phyloP scores from a whole-genome alignment of 2,329 filamentous ascomycete species.

The Penicillium sp. region DNA sequence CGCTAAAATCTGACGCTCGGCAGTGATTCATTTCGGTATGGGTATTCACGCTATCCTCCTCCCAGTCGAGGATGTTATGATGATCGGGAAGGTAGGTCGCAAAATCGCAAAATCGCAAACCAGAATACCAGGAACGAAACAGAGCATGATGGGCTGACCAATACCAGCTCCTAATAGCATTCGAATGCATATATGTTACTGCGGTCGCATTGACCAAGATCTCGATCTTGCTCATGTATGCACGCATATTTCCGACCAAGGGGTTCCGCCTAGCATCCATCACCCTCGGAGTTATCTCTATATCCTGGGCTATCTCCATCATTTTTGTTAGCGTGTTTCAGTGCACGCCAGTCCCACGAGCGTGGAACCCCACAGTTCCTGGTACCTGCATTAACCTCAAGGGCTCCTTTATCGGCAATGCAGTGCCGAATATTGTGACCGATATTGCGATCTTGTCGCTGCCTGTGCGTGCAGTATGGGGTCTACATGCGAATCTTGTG shows the following conservation, averaged over 20 bases:
- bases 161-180: conserved; percentile 48
- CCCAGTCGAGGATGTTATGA: conserved; percentile 1
- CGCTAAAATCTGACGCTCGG: not conserved
- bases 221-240: conserved; percentile 55
- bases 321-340: conserved; percentile 56
- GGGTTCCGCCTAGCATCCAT: conserved; percentile 48
- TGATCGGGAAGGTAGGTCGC: conserved; percentile 10
- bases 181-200: conserved; percentile 40
- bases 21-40: conserved; percentile 17
- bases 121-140: not conserved
- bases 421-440: conserved; percentile 39
- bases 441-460: conserved; percentile 29
- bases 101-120: not conserved
- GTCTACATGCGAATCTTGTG: conserved; percentile 19
- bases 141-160: not conserved
- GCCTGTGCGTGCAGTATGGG: conserved; percentile 30
- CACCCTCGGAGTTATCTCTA: conserved; percentile 46
- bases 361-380: conserved; percentile 50
- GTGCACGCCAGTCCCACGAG: conserved; percentile 53
- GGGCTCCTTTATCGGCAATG: conserved; percentile 55
- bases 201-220: conserved; percentile 55
- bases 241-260: conserved; percentile 53
- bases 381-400: conserved; percentile 55
- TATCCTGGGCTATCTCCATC: conserved; percentile 52
- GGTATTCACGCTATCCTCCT: conserved; percentile 8